Evolutionary conservation across 768 basidiomycete genomes (phyloP), one percentile per base, ranked within the genome.

Genomic region (Russula olivacea): DNA sequence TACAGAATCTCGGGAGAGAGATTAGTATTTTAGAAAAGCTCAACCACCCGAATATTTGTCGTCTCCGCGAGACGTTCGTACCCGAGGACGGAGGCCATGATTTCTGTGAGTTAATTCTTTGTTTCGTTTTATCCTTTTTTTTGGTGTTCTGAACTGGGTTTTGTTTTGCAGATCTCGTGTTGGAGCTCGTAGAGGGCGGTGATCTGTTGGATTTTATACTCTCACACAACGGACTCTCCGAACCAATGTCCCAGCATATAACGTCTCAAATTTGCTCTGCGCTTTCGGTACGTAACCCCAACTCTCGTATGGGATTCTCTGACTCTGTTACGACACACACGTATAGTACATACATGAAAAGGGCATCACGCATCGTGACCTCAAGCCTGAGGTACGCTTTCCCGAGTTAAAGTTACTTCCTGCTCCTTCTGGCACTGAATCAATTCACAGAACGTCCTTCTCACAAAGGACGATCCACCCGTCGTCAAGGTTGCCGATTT

Each of bases 401-500:
- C 7, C n/a, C n/a, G 47, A n/a, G 6, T 7, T 21, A 4, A 25
- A 15, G 38, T 21, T 19, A 34, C 23, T 14, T 7, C 32, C 41
- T 11, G 17, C 23, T 8, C 10, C 17, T 11, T 3, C 41, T 60
- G 15, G 53, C 14, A 15, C 17, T 43, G 45, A 32, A 21, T 19
- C 65, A 34, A 19, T 36, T 43, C 51, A 1, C 69, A 91, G 87
- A 95, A 96, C 68, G 84, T 95, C 8, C 81, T 96, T 2, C 74
- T 97, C n/a, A 94, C 93, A 1, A 77, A 71, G 11, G 82, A 86
- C 47, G 66, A 77, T 2, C 89, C 89, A 0, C 89, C 89, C 0
- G 73, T 76, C 1, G 84, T 91, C 68, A 98, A 98, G 71, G 87
- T 98, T 17, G 95, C 96, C 2, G 96, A 98, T 73, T 99, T 97